Evolutionary conservation across 2,329 filamentous ascomycete species (phyloP).

Genomic region (Exophiala sp.): DNA sequence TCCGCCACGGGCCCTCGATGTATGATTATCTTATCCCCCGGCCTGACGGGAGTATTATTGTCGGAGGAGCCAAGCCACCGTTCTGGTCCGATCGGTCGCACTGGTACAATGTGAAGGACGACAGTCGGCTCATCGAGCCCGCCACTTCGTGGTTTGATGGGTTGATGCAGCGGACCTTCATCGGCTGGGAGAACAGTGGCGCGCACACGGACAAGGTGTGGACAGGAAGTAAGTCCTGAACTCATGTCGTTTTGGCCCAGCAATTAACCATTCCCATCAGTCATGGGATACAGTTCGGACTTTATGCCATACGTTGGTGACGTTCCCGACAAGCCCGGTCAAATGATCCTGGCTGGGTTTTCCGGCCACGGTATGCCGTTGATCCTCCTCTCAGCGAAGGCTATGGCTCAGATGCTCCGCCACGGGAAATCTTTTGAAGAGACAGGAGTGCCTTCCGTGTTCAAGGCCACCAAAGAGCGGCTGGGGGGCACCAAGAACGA

Average conservation of each 20-base stretch:
- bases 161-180: slow-evolving; percentile 37
- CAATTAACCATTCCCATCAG: slow-evolving; percentile 16
- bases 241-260: no score
- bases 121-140: slow-evolving; percentile 48
- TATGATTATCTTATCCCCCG: slow-evolving; percentile 58
- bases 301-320: slow-evolving; percentile 51
- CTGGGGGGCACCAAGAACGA: no score
- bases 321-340: slow-evolving; percentile 40
- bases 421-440: no score
- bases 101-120: slow-evolving; percentile 48
- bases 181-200: slow-evolving; percentile 34
- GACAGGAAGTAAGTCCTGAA: slow-evolving; percentile 28
- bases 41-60: slow-evolving; percentile 52
- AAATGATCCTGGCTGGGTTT: slow-evolving; percentile 59
- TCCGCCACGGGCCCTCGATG: slow-evolving; percentile 28
- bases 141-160: slow-evolving; percentile 37
- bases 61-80: slow-evolving; percentile 57
- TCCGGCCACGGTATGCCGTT: slow-evolving; percentile 66
- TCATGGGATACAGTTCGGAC: slow-evolving; percentile 52
- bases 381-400: slow-evolving; percentile 32
- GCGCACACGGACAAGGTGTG: slow-evolving; percentile 36
- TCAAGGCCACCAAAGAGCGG: no score
- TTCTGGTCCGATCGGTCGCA: slow-evolving; percentile 30
- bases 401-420: no score
- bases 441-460: no score